A percentile compares a stretch with the other conserved stretches of the same genome.
These are phyloP conservation scores for Phyllosticta citriasiana DNA, from an alignment of 2,329 filamentous ascomycete genomes.

Conservation along the genomic window DNA sequence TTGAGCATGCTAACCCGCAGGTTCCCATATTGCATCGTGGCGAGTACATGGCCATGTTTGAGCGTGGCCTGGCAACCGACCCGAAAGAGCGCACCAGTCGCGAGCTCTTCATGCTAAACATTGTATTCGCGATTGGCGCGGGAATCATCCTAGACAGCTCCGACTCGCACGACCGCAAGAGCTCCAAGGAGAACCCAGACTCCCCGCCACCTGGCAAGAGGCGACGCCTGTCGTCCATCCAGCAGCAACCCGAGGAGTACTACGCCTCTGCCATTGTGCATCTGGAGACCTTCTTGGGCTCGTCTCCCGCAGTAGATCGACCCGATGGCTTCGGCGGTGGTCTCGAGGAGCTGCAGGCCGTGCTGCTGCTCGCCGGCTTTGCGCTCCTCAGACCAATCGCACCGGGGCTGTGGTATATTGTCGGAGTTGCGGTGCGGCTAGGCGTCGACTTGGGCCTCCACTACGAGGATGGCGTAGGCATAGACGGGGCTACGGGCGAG, in stretches of 20 bases:
- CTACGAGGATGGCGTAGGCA: constrained; percentile 73
- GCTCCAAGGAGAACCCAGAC: constrained; percentile 16
- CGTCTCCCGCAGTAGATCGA: constrained; percentile 48
- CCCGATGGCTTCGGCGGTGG: constrained; percentile 67
- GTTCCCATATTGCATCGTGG: constrained; percentile 83
- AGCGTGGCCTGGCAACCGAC: constrained; percentile 64
- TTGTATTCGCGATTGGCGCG: constrained; percentile 91
- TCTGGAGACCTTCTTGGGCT: constrained; percentile 71
- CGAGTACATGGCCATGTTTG: constrained; percentile 83
- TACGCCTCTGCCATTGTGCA: constrained; percentile 91
- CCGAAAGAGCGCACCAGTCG: constrained; percentile 58
- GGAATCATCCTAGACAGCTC: constrained; percentile 70
- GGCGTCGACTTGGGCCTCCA: constrained; percentile 88
- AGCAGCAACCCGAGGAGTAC: constrained; percentile 83
- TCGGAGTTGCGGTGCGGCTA: constrained; percentile 81
- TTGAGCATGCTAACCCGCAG: constrained; percentile 92
- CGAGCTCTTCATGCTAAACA: constrained; percentile 90
- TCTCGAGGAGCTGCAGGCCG: constrained; percentile 86
- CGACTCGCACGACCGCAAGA: constrained; percentile 16
- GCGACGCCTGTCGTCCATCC: constrained; percentile 39
- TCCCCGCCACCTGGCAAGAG: constrained; percentile 28
- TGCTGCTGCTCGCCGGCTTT: constrained; percentile 81
- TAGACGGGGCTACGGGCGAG: constrained; percentile 39
- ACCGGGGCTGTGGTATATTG: constrained; percentile 93
- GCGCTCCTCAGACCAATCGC: constrained; percentile 83